These are phyloP conservation scores for Syzygium oleosum DNA, from an alignment of 345 rosid species.

Conservation along the genomic window DNA sequence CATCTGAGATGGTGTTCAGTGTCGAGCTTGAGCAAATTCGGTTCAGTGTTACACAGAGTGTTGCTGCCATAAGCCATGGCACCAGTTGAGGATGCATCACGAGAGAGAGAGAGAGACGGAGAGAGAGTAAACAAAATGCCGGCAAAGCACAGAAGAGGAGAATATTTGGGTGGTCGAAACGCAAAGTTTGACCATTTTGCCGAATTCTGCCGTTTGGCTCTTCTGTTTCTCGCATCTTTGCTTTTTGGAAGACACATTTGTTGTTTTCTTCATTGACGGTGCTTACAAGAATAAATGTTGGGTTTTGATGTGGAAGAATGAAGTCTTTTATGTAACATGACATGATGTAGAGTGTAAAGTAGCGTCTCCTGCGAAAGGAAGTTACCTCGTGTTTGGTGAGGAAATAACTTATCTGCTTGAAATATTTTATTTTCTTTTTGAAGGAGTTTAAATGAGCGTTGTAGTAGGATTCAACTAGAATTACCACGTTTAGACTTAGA, in stretches of 20 bases:
- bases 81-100: background rate
- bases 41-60: background rate
- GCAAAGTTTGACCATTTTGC: background rate
- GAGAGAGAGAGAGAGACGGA: background rate
- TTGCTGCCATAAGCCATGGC: slow-evolving; percentile 1
- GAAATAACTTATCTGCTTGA: background rate
- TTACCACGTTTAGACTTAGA: background rate
- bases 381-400: background rate
- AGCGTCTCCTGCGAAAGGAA: background rate
- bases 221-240: background rate
- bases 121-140: background rate
- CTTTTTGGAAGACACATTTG: background rate
- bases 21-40: background rate
- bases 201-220: background rate
- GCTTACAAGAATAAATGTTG: background rate
- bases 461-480: background rate
- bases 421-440: background rate
- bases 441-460: background rate
- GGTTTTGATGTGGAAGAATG: background rate
- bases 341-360: background rate
- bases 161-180: background rate
- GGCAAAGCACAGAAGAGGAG: background rate
- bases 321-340: background rate
- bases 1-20: background rate
- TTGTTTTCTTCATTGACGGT: background rate